Base-by-base conservation (phyloP, 2,329 filamentous ascomycete species). In the Aureobasidium sp. region DNA sequence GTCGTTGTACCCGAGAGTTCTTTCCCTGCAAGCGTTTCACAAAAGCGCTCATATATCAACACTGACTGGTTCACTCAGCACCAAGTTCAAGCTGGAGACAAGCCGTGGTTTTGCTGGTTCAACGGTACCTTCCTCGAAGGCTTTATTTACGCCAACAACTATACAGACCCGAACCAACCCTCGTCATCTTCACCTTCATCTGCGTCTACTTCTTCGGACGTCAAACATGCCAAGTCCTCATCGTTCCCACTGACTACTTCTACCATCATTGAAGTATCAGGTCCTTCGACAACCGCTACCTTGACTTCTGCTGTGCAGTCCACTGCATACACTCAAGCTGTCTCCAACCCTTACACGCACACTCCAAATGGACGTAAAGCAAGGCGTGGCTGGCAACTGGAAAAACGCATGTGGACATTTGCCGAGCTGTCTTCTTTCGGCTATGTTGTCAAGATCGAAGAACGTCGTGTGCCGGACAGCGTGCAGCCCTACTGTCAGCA, bases 41-140 rank as follows among this genome's bases (percentile, higher is more conserved):
- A 69, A 29, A 60, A 63, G 55, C 56, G 55, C 24, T 39, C 46
- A 17, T 39, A 8, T 26, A 39, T 68, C 26, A 51, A 66, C 13
- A 56, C 57, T 7, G 67, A 67, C 60, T 66, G 69, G 70, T 59
- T 65, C 65, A 24, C 75, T 63, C 76, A 76, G 43, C 75, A 78
- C 65, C 71, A 77, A 56, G 75, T 79, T 61, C 70, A 76, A 62
- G 77, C 79, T n/a, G 83, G 83, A 9, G 83, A 87, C 39, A 79
- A 79, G 63, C 85, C 86, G 2, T 89, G 86, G 86, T 87, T 84
- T 68, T 89, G 86, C 71, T 83, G 82, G 70, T 89, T 85, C 85
- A 89, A 89, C 69, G 76, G 78, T 15, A 89, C 86, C 0, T 78
- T 84, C 59, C 77, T 88, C 55, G 86, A 89, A 71, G 82, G 83